These are phyloP conservation scores for Apiospora saccharicola DNA, from an alignment of 2,329 filamentous ascomycete species.

Conservation along the genomic window DNA sequence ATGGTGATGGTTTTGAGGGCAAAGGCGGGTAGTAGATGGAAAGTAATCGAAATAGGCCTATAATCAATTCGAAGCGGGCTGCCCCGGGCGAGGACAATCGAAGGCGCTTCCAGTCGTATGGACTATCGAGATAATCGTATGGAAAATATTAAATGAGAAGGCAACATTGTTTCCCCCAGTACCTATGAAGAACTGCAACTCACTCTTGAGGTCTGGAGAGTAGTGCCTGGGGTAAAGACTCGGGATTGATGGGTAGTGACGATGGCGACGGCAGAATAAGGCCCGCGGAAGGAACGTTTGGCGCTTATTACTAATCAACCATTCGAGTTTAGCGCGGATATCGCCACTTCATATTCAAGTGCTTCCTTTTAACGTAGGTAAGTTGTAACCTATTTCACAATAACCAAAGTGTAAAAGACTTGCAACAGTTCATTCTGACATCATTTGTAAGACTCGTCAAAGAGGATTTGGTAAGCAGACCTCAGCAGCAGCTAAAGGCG, in stretches of 20 bases:
- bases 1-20: not conserved
- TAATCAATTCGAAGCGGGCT: not conserved
- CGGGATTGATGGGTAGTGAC: not conserved
- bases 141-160: not conserved
- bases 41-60: not conserved
- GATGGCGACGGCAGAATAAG: not conserved
- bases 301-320: too few relatives aligned
- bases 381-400: too few relatives aligned
- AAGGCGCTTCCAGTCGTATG: not conserved
- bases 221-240: not conserved
- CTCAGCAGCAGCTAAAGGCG: not conserved
- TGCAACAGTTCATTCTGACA: not conserved
- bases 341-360: too few relatives aligned
- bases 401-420: too few relatives aligned
- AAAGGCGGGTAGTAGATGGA: not conserved
- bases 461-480: not conserved
- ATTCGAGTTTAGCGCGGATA: too few relatives aligned
- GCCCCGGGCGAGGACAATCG: not conserved
- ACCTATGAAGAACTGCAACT: not conserved
- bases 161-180: not conserved
- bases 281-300: not conserved
- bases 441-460: not conserved
- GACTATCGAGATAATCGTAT: constrained; percentile 5
- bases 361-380: too few relatives aligned
- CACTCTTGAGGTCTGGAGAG: not conserved